Conservation (phyloP, 225 moss, liverwort and hornwort species). For the Asterella californica region DNA sequence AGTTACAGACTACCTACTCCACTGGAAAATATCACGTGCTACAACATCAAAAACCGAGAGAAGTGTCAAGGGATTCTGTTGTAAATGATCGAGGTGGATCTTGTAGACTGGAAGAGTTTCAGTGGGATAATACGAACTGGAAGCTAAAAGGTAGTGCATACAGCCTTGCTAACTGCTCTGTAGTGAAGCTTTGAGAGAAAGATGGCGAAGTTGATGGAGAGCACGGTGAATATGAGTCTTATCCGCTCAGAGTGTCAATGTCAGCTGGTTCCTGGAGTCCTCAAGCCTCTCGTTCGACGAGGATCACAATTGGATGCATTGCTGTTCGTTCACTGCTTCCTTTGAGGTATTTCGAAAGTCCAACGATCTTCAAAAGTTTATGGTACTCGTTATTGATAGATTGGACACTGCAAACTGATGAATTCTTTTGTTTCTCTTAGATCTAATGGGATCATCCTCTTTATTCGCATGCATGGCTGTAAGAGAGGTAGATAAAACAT, state of each 20-base stretch:
- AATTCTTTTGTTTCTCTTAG: too few species aligned
- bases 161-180: conserved; percentile 39
- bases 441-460: background rate
- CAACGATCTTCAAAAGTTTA: background rate
- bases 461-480: conserved; percentile 9
- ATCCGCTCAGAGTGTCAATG: conserved; percentile 39
- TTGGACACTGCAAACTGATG: background rate
- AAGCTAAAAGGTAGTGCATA: conserved; percentile 34
- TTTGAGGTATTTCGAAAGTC: conserved; percentile 19
- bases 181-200: conserved; percentile 23
- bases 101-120: conserved; percentile 22
- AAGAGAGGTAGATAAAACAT: conserved; percentile 36
- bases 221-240: background rate
- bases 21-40: background rate
- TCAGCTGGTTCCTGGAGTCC: conserved; percentile 51
- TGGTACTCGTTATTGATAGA: background rate
- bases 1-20: background rate
- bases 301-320: conserved; percentile 38
- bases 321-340: conserved; percentile 32
- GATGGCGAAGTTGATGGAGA: background rate
- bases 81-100: background rate
- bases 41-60: background rate
- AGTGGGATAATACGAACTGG: conserved; percentile 38
- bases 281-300: conserved; percentile 34
- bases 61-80: background rate